Base-by-base conservation (phyloP, 345 rosid genomes). In the Geranium brycei region DNA sequence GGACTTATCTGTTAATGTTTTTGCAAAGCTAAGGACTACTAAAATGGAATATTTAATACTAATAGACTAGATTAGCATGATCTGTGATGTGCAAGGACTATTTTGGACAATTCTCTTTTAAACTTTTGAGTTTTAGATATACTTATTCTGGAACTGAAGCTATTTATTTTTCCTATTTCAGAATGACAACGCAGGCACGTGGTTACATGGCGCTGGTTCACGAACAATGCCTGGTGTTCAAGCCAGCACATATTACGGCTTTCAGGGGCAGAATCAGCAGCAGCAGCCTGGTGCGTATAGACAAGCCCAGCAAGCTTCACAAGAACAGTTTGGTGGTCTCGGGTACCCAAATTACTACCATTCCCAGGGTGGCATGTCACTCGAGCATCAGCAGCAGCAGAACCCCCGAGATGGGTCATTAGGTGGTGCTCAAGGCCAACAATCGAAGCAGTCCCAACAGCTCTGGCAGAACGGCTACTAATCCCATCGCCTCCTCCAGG, bases 401-500 rank as follows among this genome's bases (percentile, higher is more conserved):
- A 87, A 80, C 83, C 72, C 84, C n/a, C 79, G 96, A 77, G 97
- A 93, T 10, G 83, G 80, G 14, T 71, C 83, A 61, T 78, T 83
- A 0, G 74, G 83, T 55, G 84, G 82, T 8, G 69, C 85, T 19
- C 97, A 92, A 76, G 86, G 82, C 60, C 99, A 90, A 77, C 81
- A 84, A 16, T 78, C 91, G 18, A 93, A 88, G 77, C 99, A 86
- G 85, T 76, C 81, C 61, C 95, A 85, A 72, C 99, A 88, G 80
- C 63, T 93, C 17, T 93, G 97, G 99, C 97, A 83, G 78, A 90
- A 90, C 84, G 79, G 80, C 76, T 93, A 93, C 91, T 92, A 75
- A 83, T 75, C 59, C 13, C 23, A 58, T 63, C 78, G 58, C 78
- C 74, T 71, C 74, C 68, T 65, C 56, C 41, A 57, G 81, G 78